Percentiles rank a stretch among this genome's conserved stretches.
These are phyloP conservation scores for Apophysomyces sp. DNA, from an alignment of 371 early-diverging fungal genomes.

Conservation along the genomic window DNA sequence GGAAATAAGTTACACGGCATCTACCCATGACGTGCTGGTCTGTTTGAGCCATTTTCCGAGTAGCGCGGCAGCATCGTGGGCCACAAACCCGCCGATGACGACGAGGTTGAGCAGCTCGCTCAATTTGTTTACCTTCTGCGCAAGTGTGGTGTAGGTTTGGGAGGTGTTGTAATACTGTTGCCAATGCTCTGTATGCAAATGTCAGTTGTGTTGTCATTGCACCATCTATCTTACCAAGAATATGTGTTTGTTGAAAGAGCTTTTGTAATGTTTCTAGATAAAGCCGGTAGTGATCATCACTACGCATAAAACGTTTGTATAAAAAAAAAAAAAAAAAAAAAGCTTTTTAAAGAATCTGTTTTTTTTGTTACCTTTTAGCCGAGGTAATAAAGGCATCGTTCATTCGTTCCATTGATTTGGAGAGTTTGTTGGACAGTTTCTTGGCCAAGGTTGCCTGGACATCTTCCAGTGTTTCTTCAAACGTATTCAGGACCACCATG, in stretches of 20 bases:
- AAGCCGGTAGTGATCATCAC: not conserved
- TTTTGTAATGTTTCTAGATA: not conserved
- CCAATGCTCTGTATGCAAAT: not conserved
- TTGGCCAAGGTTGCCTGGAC: not conserved
- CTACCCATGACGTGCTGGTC: not conserved
- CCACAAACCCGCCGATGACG: not conserved
- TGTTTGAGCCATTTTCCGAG: not conserved
- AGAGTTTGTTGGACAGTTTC: not conserved
- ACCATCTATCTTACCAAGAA: not conserved
- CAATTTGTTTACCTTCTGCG: not conserved
- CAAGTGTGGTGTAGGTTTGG: not conserved
- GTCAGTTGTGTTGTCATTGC: not conserved
- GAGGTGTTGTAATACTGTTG: not conserved
- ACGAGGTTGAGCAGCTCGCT: not conserved
- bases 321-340: too few species aligned
- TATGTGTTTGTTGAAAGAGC: not conserved
- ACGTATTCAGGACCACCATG: not conserved
- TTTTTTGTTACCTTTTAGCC: not conserved
- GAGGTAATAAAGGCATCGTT: not conserved
- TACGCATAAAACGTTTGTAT: too few species aligned
- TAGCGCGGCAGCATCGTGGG: not conserved
- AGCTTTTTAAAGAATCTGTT: too few species aligned
- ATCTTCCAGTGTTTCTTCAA: not conserved
- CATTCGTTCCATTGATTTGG: not conserved
- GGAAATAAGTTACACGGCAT: not conserved